Evolutionary conservation across 352 stramenopile species (phyloP).

Genomic region (Phytophthora pseudosyringae): DNA sequence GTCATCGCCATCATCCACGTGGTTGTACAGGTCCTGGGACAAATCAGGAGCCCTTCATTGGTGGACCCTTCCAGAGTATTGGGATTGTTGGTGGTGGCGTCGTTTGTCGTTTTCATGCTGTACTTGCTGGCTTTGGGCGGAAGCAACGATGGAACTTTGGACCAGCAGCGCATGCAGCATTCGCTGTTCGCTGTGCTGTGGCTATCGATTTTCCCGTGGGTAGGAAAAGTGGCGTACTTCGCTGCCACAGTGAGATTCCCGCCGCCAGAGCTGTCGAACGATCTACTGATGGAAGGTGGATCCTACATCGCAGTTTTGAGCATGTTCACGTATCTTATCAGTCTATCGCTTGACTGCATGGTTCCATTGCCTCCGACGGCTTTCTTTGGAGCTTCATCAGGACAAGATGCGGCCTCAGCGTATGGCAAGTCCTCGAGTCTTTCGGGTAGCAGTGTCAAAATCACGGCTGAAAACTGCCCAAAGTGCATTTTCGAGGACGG

Average conservation of each 20-base stretch:
- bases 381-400: constrained; percentile 70
- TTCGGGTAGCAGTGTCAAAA: constrained; percentile 30
- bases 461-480: constrained; percentile 82
- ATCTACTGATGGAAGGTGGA: constrained; percentile 52
- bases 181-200: constrained; percentile 65
- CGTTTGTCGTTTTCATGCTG: constrained; percentile 50
- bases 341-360: constrained; percentile 64
- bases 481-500: constrained; percentile 86
- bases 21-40: constrained; percentile 45
- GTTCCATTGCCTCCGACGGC: constrained; percentile 69
- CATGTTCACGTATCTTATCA: constrained; percentile 52
- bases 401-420: constrained; percentile 49
- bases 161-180: constrained; percentile 62
- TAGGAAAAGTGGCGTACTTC: constrained; percentile 73
- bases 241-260: constrained; percentile 51
- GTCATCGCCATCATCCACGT: constrained; percentile 47
- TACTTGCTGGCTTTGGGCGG: constrained; percentile 61
- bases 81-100: constrained; percentile 55
- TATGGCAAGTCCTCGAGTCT: constrained; percentile 43
- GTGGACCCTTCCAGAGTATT: constrained; percentile 49
- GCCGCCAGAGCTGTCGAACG: constrained; percentile 44
- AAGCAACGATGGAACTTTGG: constrained; percentile 36
- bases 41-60: constrained; percentile 37
- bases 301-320: constrained; percentile 47
- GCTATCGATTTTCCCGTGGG: constrained; percentile 66